Evolutionary conservation across 2,329 filamentous ascomycete genomes (phyloP).

Genomic region (Fusarium sp.): DNA sequence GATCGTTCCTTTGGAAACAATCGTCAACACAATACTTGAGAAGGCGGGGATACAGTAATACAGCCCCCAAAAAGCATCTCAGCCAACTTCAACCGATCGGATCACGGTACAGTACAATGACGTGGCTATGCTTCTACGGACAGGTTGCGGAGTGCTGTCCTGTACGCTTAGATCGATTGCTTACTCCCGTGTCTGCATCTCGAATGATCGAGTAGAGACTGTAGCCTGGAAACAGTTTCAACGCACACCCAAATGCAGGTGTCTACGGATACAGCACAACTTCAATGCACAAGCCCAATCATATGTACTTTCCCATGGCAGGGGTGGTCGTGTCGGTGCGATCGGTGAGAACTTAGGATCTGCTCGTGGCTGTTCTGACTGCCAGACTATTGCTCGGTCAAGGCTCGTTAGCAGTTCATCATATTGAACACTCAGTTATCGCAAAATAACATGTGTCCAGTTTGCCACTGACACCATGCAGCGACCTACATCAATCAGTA

Average conservation of each 20-base stretch:
- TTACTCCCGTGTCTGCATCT: slow-evolving; percentile 36
- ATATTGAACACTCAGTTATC: slow-evolving; percentile 35
- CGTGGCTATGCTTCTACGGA: slow-evolving; percentile 40
- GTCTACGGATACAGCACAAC: not conserved
- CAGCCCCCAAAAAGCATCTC: slow-evolving; percentile 23
- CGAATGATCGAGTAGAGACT: slow-evolving; percentile 7
- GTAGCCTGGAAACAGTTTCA: slow-evolving; percentile 34
- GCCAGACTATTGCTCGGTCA: slow-evolving; percentile 38
- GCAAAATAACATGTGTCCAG: slow-evolving; percentile 31
- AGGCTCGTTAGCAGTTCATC: slow-evolving; percentile 20
- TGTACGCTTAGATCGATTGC: slow-evolving; percentile 40
- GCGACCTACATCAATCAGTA: not conserved
- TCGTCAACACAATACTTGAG: not conserved
- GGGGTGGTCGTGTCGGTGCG: slow-evolving; percentile 40
- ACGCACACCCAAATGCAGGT: slow-evolving; percentile 32
- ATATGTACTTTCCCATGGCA: slow-evolving; percentile 7
- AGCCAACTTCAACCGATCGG: slow-evolving; percentile 43
- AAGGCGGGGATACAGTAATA: slow-evolving; percentile 12
- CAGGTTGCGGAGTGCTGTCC: not conserved
- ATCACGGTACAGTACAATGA: slow-evolving; percentile 46
- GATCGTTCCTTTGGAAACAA: slow-evolving; percentile 11
- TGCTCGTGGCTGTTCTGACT: slow-evolving; percentile 31
- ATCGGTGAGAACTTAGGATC: slow-evolving; percentile 42
- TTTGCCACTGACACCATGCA: slow-evolving; percentile 28
- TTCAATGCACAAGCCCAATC: slow-evolving; percentile 22